Conservation (phyloP, 495 filamentous ascomycete species). For the Pyrenula massariospora region DNA sequence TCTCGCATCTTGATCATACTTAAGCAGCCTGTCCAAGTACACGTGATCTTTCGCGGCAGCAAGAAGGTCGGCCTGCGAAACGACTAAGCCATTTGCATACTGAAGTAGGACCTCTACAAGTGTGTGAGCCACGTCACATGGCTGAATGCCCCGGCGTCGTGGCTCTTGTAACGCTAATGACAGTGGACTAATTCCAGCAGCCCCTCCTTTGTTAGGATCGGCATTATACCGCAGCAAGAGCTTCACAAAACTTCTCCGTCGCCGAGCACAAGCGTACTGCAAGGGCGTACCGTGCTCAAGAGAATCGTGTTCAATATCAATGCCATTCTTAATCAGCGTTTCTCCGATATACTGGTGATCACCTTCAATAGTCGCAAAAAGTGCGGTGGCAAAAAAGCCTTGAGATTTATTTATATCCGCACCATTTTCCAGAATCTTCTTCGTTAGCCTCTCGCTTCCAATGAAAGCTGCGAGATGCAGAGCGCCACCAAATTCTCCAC, state of each 20-base stretch:
- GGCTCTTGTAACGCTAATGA: not conserved
- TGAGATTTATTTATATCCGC: not conserved
- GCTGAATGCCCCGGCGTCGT: not conserved
- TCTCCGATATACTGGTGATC: not conserved
- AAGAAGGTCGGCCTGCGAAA: not conserved
- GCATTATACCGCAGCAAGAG: conserved; percentile 1
- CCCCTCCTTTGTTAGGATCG: conserved; percentile 1
- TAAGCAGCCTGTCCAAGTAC: not conserved
- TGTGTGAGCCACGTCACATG: not conserved
- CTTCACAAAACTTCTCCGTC: conserved; percentile 17
- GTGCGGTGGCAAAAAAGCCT: not conserved
- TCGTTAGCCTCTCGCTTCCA: not conserved
- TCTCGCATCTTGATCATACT: not conserved
- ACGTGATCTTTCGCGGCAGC: not conserved
- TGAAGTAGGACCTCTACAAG: not conserved
- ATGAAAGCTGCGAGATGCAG: not conserved
- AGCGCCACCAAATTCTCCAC: not conserved
- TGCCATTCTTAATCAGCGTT: not conserved
- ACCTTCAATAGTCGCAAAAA: not conserved
- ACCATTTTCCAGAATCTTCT: not conserved
- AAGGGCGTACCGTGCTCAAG: conserved; percentile 5
- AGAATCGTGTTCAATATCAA: not conserved
- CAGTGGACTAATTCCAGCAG: not conserved
- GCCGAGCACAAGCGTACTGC: conserved; percentile 27
- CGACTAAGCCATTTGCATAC: not conserved